Conservation (phyloP, 257 asterid genomes). For the Solanum appendiculatum region DNA sequence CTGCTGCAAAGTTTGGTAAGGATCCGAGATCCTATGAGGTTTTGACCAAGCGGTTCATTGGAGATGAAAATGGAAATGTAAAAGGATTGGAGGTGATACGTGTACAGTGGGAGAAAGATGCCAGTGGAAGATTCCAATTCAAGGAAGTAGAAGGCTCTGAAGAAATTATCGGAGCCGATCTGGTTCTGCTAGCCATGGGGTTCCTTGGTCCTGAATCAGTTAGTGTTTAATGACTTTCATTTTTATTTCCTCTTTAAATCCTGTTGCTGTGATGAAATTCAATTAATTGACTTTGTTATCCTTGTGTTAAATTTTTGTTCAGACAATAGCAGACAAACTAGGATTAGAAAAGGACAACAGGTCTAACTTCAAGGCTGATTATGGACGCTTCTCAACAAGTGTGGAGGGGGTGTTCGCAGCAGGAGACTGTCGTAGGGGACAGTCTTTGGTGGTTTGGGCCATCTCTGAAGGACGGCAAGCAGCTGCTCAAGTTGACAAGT, state of each 20-base stretch:
- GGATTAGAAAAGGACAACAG: constrained; percentile 75
- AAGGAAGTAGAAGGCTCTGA: constrained; percentile 96
- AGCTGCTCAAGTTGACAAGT: constrained; percentile 85
- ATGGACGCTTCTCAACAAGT: constrained; percentile 75
- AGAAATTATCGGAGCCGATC: constrained; percentile 79
- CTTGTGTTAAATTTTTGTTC: not conserved
- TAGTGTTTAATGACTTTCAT: constrained; percentile 9
- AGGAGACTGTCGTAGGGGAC: constrained; percentile 98
- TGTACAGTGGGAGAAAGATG: constrained; percentile 92
- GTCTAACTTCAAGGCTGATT: constrained; percentile 88
- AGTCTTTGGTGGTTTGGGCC: constrained; percentile 98
- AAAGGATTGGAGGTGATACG: constrained; percentile 77
- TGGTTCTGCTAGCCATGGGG: constrained; percentile 94
- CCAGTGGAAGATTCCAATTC: constrained; percentile 70
- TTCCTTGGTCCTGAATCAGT: constrained; percentile 99
- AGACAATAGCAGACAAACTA: constrained; percentile 74
- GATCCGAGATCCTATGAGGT: constrained; percentile 96
- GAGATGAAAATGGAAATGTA: constrained; percentile 69
- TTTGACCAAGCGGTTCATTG: constrained; percentile 79
- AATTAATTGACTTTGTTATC: not conserved
- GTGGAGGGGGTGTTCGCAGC: constrained; percentile 92
- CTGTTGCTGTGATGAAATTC: not conserved
- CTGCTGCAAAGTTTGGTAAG: constrained; percentile 80
- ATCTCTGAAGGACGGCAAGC: constrained; percentile 92
- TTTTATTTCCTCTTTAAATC: not conserved